A percentile compares a stretch with the other conserved stretches of the same genome.
phyloP scores from a whole-genome alignment of 192 early-diverging fungal genomes.

The Backusella parvicylindrica region DNA sequence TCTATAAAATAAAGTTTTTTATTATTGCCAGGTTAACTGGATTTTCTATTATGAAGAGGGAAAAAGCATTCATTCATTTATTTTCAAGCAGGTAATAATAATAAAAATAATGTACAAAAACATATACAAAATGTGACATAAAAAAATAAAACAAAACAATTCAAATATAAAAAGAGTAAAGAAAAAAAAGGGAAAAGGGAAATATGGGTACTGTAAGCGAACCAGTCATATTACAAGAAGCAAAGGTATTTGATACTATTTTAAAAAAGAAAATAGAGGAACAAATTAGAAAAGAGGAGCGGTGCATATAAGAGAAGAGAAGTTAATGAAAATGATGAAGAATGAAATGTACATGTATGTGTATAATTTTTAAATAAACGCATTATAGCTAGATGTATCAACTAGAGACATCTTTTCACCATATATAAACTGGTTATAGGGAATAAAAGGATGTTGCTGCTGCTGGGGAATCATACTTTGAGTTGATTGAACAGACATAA shows the following conservation, averaged over 20 bases:
- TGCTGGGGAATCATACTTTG: background rate
- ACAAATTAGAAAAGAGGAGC: background rate
- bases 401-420: background rate
- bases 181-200: no score
- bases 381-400: background rate
- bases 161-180: no score
- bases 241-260: background rate
- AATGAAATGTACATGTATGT: background rate
- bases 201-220: background rate
- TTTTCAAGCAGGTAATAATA: no score
- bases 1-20: no score
- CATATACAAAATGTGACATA: no score
- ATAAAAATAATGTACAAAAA: no score
- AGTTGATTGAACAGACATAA: background rate
- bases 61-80: no score
- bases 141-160: no score
- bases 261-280: background rate
- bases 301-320: background rate
- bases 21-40: no score
- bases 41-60: no score
- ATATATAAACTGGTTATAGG: background rate
- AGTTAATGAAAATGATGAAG: background rate
- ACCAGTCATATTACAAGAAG: background rate
- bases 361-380: background rate
- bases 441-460: background rate